These are phyloP conservation scores for Penstemon davidsonii DNA, from an alignment of 257 asterid species.

Conservation along the genomic window DNA sequence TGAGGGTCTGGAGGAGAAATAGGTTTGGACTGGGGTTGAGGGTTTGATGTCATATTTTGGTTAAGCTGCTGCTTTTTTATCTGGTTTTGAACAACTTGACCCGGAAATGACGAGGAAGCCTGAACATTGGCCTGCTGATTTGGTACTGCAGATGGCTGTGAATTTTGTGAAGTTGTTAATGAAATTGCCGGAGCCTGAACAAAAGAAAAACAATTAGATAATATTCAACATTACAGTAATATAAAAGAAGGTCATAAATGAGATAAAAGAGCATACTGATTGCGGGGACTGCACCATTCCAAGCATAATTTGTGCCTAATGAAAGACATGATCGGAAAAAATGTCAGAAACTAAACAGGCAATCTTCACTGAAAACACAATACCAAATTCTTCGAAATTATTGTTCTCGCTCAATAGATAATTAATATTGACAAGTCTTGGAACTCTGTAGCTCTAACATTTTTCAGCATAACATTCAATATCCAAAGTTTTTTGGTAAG, in stretches of 20 bases:
- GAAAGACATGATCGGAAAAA: conserved; percentile 16
- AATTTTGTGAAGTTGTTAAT: conserved; percentile 49
- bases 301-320: conserved; percentile 93
- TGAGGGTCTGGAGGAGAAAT: conserved; percentile 52
- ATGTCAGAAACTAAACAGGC: conserved; percentile 28
- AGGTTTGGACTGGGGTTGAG: conserved; percentile 47
- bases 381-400: background rate
- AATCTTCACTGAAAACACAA: conserved; percentile 8
- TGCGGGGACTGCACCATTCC: conserved; percentile 93
- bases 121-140: conserved; percentile 53
- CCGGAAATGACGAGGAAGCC: conserved; percentile 49
- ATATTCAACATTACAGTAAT: conserved; percentile 5
- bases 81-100: conserved; percentile 57
- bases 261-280: conserved; percentile 50
- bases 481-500: background rate
- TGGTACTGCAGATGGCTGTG: conserved; percentile 53
- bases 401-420: background rate
- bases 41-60: conserved; percentile 42
- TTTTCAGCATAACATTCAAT: background rate
- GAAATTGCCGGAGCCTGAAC: conserved; percentile 51
- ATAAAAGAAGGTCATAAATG: conserved; percentile 19
- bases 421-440: background rate
- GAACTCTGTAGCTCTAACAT: background rate
- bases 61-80: conserved; percentile 59
- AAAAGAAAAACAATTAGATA: conserved; percentile 23